phyloP scores from a whole-genome alignment of 805 yeast species.

The Yarrowia deformans region DNA sequence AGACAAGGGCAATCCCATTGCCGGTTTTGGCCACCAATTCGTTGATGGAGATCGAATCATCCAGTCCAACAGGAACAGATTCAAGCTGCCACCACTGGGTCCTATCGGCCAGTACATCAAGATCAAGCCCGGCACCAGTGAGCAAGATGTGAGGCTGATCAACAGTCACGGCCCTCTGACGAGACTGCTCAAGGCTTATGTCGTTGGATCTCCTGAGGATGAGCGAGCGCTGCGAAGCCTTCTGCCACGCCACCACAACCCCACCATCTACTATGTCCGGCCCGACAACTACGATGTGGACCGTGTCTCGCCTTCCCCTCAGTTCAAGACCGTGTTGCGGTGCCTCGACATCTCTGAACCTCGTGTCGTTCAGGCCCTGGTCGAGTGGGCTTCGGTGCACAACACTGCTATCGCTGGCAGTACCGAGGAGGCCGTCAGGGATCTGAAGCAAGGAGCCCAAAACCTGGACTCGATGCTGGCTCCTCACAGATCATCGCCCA shows the following conservation, averaged over 20 bases:
- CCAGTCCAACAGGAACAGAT: not conserved
- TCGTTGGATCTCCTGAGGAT: slow-evolving; percentile 1
- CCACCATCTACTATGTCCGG: not conserved
- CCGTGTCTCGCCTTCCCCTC: not conserved
- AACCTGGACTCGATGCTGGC: not conserved
- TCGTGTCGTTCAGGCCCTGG: not conserved
- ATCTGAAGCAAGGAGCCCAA: not conserved
- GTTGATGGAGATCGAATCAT: not conserved
- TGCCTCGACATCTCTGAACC: slow-evolving; percentile 16
- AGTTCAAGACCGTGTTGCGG: not conserved
- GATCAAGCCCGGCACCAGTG: slow-evolving; percentile 1
- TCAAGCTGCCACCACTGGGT: slow-evolving; percentile 11
- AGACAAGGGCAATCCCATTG: slow-evolving; percentile 26
- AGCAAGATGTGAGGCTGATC: not conserved
- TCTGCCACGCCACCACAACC: not conserved
- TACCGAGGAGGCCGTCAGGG: not conserved
- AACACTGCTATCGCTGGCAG: not conserved
- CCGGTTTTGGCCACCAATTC: not conserved
- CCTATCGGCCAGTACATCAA: slow-evolving; percentile 29
- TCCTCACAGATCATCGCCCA: not conserved
- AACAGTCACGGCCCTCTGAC: not conserved
- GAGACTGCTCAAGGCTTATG: not conserved
- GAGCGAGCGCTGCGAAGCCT: slow-evolving; percentile 3
- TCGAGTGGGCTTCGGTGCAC: slow-evolving; percentile 12
- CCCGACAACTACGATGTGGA: not conserved